A percentile compares a stretch with the other conserved stretches of the same genome.
These are phyloP conservation scores for Aphanocladium album DNA, from an alignment of 2,329 filamentous ascomycete species.

Conservation along the genomic window DNA sequence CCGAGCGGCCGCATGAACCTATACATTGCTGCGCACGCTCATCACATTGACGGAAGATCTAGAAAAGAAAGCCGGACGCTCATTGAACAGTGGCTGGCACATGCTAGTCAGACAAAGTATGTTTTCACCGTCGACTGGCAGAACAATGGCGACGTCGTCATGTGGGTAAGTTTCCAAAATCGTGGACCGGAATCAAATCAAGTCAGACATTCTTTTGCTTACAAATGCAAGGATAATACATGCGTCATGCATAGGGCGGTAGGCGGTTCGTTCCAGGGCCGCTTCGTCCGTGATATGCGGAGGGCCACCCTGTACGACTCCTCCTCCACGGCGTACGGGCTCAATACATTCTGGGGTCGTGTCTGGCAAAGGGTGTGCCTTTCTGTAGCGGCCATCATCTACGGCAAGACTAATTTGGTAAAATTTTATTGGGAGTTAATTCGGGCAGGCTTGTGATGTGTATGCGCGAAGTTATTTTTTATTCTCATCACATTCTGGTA, in stretches of 20 bases:
- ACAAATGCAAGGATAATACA: too few relatives aligned
- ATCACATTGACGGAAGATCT: slow-evolving; percentile 44
- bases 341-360: too few relatives aligned
- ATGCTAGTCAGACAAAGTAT: slow-evolving; percentile 44
- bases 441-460: too few relatives aligned
- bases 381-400: too few relatives aligned
- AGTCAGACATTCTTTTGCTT: too few relatives aligned
- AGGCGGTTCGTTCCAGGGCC: slow-evolving; percentile 42
- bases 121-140: slow-evolving; percentile 43
- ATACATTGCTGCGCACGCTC: slow-evolving; percentile 48
- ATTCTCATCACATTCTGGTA: too few relatives aligned
- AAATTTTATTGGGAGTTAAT: too few relatives aligned
- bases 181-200: too few relatives aligned
- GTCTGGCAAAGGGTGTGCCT: too few relatives aligned
- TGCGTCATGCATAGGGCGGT: slow-evolving; percentile 50
- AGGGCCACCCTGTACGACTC: slow-evolving; percentile 51
- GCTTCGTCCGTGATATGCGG: slow-evolving; percentile 48
- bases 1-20: slow-evolving; percentile 46
- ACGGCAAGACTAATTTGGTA: too few relatives aligned
- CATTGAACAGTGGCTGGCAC: slow-evolving; percentile 37
- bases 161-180: too few relatives aligned
- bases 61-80: slow-evolving; percentile 31
- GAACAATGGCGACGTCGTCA: slow-evolving; percentile 43
- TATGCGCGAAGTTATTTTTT: too few relatives aligned
- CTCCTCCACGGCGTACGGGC: slow-evolving; percentile 32